A percentile compares a stretch with the other conserved stretches of the same genome.
Conservation (phyloP, 495 filamentous ascomycete species). For the Podospora sp. region DNA sequence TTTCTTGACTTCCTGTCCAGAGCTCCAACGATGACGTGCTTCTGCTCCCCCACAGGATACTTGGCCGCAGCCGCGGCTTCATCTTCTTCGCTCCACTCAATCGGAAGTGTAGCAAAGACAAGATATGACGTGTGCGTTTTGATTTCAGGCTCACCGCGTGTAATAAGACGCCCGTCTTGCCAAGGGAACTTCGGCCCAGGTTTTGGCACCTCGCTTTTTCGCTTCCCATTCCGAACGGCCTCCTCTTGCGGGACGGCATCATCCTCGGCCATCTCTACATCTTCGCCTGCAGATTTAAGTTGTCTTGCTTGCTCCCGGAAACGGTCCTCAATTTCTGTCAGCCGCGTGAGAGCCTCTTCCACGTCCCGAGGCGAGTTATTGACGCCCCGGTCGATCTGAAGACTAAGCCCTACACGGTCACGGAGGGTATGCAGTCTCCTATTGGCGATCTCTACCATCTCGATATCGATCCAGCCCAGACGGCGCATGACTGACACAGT, state of each 20-base stretch:
- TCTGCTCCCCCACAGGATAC: constrained; percentile 58
- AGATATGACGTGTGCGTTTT: constrained; percentile 96
- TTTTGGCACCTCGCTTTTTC: constrained; percentile 7
- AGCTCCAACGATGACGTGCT: constrained; percentile 52
- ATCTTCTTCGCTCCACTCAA: constrained; percentile 80
- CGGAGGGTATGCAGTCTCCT: constrained; percentile 77
- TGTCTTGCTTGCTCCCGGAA: constrained; percentile 56
- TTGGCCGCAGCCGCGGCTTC: constrained; percentile 66
- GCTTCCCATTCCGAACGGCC: constrained; percentile 29
- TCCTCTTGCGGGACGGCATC: constrained; percentile 32
- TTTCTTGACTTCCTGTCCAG: constrained; percentile 56
- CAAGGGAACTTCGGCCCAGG: constrained; percentile 37
- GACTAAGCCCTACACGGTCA: constrained; percentile 67
- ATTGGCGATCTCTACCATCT: constrained; percentile 85
- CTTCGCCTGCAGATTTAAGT: constrained; percentile 18
- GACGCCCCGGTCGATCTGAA: constrained; percentile 44
- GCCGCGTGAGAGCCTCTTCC: constrained; percentile 70
- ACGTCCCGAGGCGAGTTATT: constrained; percentile 66
- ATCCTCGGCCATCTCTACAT: constrained; percentile 6
- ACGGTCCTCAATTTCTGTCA: constrained; percentile 71
- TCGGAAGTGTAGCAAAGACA: constrained; percentile 87
- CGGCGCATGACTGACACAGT: constrained; percentile 78
- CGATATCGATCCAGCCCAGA: constrained; percentile 85
- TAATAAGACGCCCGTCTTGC: constrained; percentile 71
- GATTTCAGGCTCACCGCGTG: constrained; percentile 81